These are phyloP conservation scores for Tuber magnatum DNA, from an alignment of 495 filamentous ascomycete genomes.

Conservation along the genomic window DNA sequence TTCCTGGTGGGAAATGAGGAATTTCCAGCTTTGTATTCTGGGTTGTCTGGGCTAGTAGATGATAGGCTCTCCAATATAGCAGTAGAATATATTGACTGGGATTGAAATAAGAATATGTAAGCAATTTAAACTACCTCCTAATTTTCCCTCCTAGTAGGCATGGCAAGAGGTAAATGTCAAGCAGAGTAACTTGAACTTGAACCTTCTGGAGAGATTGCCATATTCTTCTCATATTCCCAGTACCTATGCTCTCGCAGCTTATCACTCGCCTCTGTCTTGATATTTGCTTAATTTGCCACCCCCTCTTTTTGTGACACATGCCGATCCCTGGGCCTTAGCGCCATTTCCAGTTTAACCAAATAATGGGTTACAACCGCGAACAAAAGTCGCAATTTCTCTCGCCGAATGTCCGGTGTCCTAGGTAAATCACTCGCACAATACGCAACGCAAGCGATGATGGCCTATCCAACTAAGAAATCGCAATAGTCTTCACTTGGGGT, in stretches of 20 bases:
- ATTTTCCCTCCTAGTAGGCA: neutral
- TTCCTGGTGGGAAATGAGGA: no score
- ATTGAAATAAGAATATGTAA: neutral
- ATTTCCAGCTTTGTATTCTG: no score
- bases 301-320: neutral
- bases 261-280: neutral
- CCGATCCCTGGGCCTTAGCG: neutral
- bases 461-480: no score
- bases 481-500: no score
- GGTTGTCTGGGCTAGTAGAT: no score
- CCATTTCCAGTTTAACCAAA: neutral
- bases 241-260: neutral
- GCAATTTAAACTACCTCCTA: neutral
- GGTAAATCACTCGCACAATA: neutral
- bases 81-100: neutral
- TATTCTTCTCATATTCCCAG: neutral
- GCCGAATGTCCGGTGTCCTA: neutral
- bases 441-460: no score
- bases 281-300: neutral
- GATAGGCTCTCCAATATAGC: no score
- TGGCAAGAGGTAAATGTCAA: neutral
- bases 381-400: neutral
- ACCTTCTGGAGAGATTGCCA: neutral
- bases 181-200: neutral
- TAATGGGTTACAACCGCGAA: neutral